Percentiles rank a stretch among this genome's conserved stretches.
phyloP scores from a whole-genome alignment of 768 basidiomycete genomes.

The Panus rudis region DNA sequence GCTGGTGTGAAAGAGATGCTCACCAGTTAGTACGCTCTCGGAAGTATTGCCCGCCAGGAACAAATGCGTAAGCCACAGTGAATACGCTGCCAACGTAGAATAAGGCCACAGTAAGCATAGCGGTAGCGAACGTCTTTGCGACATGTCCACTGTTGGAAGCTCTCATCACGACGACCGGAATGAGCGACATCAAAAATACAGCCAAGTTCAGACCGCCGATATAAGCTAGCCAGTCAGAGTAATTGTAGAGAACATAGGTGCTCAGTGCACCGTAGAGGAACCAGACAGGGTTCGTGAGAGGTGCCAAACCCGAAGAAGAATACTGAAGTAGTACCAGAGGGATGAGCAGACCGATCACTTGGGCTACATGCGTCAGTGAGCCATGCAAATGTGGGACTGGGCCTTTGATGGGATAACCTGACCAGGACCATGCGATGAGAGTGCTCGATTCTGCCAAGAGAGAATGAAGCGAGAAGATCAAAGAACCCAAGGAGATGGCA shows the following conservation, averaged over 20 bases:
- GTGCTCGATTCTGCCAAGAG: slow-evolving; percentile 72
- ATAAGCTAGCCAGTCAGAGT: slow-evolving; percentile 66
- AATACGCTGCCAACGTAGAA: slow-evolving; percentile 67
- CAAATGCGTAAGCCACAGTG: slow-evolving; percentile 88
- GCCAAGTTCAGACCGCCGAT: slow-evolving; percentile 56
- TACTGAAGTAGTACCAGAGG: slow-evolving; percentile 19
- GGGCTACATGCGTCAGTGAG: slow-evolving; percentile 58
- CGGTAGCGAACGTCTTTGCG: slow-evolving; percentile 44
- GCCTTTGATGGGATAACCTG: slow-evolving; percentile 71
- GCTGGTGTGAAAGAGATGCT: slow-evolving; percentile 21
- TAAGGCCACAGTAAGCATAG: slow-evolving; percentile 54
- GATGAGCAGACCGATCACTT: slow-evolving; percentile 49
- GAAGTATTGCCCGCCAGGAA: slow-evolving; percentile 69
- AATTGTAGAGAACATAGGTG: slow-evolving; percentile 49
- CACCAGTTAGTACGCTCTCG: slow-evolving; percentile 74
- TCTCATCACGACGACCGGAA: slow-evolving; percentile 46
- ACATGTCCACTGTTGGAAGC: slow-evolving; percentile 32
- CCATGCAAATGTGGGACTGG: slow-evolving; percentile 69
- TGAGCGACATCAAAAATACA: slow-evolving; percentile 56
- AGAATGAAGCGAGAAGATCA: slow-evolving; percentile 68
- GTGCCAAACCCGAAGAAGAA: not conserved
- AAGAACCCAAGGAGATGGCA: slow-evolving; percentile 55
- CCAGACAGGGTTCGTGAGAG: slow-evolving; percentile 33
- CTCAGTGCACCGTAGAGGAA: slow-evolving; percentile 46
- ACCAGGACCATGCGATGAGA: slow-evolving; percentile 84